A percentile compares a stretch with the other conserved stretches of the same genome.
These are phyloP conservation scores for Uronychia binucleata DNA, from an alignment of 73 alveolate species.

Conservation along the genomic window DNA sequence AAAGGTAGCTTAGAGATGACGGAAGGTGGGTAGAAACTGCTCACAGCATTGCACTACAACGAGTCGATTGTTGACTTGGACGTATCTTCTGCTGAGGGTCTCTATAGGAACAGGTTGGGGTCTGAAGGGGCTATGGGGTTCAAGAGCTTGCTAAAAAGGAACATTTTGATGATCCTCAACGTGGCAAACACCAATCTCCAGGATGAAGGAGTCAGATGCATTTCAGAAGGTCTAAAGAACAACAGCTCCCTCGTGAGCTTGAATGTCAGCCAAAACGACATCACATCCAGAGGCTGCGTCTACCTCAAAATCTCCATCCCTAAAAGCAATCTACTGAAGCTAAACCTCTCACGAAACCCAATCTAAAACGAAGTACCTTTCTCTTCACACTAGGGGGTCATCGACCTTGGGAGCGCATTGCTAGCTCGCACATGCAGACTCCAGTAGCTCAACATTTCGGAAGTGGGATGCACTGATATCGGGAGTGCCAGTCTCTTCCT, in stretches of 20 bases:
- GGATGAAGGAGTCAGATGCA: background rate
- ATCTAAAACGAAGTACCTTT: background rate
- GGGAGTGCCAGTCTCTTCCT: background rate
- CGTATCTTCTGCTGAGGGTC: slow-evolving; percentile 52
- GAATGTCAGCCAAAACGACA: background rate
- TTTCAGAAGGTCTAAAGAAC: background rate
- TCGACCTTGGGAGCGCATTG: background rate
- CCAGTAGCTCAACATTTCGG: background rate
- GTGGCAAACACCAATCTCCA: background rate
- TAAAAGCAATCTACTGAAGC: background rate
- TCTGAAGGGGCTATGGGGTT: slow-evolving; percentile 37
- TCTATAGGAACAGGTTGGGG: slow-evolving; percentile 66
- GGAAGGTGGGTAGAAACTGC: slow-evolving; percentile 58
- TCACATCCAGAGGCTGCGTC: background rate
- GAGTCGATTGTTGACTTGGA: slow-evolving; percentile 40
- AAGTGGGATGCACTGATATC: background rate
- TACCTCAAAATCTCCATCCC: background rate
- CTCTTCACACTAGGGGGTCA: background rate
- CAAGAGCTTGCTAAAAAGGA: slow-evolving; percentile 19
- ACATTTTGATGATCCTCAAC: background rate
- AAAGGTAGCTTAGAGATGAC: too few species aligned
- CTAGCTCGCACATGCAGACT: background rate
- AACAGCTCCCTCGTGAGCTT: background rate
- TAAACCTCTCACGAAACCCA: background rate
- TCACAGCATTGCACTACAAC: slow-evolving; percentile 29